Percentiles rank a stretch among this genome's conserved stretches.
Evolutionary conservation across 768 basidiomycete species (phyloP).

Genomic region (Aureoboletus auriporus): DNA sequence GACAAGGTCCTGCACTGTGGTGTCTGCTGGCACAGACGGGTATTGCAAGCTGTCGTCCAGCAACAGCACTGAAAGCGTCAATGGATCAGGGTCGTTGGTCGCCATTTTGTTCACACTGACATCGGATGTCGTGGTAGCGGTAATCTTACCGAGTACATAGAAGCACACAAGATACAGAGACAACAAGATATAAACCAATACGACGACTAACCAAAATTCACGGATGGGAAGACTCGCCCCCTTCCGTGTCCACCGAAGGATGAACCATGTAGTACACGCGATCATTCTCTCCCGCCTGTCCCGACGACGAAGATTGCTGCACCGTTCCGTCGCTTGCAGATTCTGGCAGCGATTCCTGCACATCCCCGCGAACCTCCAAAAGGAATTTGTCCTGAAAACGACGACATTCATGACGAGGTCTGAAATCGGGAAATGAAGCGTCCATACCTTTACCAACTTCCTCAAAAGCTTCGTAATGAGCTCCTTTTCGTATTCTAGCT

Average conservation of each 20-base stretch:
- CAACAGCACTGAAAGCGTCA: slow-evolving; percentile 58
- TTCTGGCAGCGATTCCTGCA: slow-evolving; percentile 68
- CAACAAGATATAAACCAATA: slow-evolving; percentile 3
- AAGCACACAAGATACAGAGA: slow-evolving; percentile 11
- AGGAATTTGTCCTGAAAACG: slow-evolving; percentile 71
- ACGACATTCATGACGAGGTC: slow-evolving; percentile 1
- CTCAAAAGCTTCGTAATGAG: slow-evolving; percentile 84
- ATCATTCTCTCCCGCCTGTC: slow-evolving; percentile 50
- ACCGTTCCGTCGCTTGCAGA: slow-evolving; percentile 57
- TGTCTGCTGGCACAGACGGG: slow-evolving; percentile 50
- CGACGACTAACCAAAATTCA: slow-evolving; percentile 6
- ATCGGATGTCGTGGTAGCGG: background rate
- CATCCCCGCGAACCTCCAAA: slow-evolving; percentile 78
- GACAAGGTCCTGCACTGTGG: slow-evolving; percentile 59
- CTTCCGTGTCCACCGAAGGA: slow-evolving; percentile 77
- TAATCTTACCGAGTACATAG: background rate
- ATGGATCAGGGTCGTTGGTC: slow-evolving; percentile 30
- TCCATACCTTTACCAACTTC: slow-evolving; percentile 82
- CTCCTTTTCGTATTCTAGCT: slow-evolving; percentile 88
- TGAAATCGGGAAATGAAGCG: background rate
- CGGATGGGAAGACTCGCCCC: slow-evolving; percentile 33
- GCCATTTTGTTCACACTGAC: slow-evolving; percentile 14
- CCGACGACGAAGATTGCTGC: slow-evolving; percentile 45
- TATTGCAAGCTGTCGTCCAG: slow-evolving; percentile 60
- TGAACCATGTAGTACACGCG: slow-evolving; percentile 89